These are phyloP conservation scores for Colletotrichum godetiae DNA, from an alignment of 2,329 filamentous ascomycete species.

Conservation along the genomic window DNA sequence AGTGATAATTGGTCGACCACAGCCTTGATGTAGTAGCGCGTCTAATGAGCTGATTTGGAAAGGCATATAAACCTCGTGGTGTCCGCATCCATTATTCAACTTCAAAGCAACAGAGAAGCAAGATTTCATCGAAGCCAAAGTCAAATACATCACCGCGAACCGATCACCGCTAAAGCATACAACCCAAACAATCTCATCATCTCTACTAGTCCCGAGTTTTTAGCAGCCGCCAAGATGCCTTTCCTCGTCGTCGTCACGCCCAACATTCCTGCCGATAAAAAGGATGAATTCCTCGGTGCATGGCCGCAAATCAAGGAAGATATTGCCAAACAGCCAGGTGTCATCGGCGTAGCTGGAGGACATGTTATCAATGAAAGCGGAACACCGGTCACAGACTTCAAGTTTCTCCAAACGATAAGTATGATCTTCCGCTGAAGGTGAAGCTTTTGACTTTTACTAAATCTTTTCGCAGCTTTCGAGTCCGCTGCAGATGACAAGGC, in stretches of 20 bases:
- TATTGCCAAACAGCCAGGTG: conserved; percentile 22
- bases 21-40: neutral
- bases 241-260: conserved; percentile 16
- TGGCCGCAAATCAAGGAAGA: conserved; percentile 25
- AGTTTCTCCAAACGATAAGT: conserved; percentile 26
- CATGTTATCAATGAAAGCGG: conserved; percentile 21
- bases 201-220: neutral
- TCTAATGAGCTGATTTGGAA: neutral
- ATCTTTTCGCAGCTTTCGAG: conserved; percentile 7
- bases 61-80: neutral
- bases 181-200: neutral
- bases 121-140: neutral
- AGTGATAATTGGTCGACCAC: neutral
- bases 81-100: neutral
- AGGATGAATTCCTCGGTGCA: conserved; percentile 28
- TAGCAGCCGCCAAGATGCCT: conserved; percentile 20
- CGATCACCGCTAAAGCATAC: neutral
- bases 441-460: neutral
- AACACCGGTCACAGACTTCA: conserved; percentile 20
- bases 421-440: neutral
- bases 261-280: conserved; percentile 18
- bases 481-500: conserved; percentile 19
- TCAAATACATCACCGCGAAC: neutral
- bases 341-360: conserved; percentile 8
- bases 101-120: neutral